Evolutionary conservation across 306 rosid genomes (phyloP).

Genomic region (Chamaecrista fasciculata): DNA sequence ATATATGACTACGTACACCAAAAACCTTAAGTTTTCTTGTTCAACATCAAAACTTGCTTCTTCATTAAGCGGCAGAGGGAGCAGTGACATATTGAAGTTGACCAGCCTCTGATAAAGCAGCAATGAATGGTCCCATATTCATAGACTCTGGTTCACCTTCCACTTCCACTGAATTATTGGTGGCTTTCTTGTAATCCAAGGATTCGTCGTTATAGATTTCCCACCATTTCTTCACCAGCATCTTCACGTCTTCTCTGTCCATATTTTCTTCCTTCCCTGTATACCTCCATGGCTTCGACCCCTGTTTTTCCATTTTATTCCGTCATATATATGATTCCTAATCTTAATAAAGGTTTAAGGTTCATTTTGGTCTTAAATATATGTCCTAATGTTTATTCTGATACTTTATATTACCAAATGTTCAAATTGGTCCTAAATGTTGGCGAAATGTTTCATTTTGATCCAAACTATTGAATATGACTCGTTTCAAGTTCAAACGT

Average conservation of each 20-base stretch:
- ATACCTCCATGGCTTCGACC: constrained; percentile 91
- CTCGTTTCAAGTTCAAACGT: no score
- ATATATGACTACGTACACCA: no score
- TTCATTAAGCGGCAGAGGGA: constrained; percentile 68
- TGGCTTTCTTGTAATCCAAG: constrained; percentile 41
- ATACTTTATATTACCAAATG: no score
- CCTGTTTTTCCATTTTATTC: constrained; percentile 33
- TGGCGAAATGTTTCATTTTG: no score
- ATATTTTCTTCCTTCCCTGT: constrained; percentile 76
- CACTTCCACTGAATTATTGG: not conserved
- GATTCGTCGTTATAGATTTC: constrained; percentile 57
- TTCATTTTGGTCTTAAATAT: no score
- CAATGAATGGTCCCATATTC: constrained; percentile 41
- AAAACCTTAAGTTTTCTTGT: no score
- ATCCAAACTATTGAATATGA: no score
- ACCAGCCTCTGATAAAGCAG: constrained; percentile 51
- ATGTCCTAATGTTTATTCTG: no score
- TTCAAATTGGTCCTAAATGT: no score
- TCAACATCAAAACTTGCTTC: not conserved
- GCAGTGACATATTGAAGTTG: constrained; percentile 49
- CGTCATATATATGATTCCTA: no score
- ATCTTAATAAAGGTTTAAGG: no score
- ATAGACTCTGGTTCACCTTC: constrained; percentile 19
- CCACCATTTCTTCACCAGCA: constrained; percentile 79
- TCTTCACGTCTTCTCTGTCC: constrained; percentile 76